phyloP scores from a whole-genome alignment of 2,329 filamentous ascomycete genomes.

The Anthostomella pinea region DNA sequence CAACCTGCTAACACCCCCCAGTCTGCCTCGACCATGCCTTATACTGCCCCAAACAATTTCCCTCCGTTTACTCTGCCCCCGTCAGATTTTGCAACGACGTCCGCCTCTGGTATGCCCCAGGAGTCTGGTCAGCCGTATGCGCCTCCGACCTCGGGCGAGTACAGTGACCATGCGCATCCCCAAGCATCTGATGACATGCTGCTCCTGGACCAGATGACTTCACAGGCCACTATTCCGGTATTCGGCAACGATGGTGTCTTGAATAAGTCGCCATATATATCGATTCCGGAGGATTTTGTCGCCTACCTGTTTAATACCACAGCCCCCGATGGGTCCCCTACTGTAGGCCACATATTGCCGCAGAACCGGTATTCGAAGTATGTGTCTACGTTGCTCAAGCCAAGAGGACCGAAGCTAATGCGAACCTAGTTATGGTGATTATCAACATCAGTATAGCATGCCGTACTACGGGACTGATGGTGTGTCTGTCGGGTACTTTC shows the following conservation, averaged over 20 bases:
- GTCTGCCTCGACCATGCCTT: slow-evolving; percentile 41
- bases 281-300: slow-evolving; percentile 84
- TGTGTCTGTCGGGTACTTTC: slow-evolving; percentile 53
- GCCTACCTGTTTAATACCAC: slow-evolving; percentile 78
- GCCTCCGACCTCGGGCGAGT: slow-evolving; percentile 41
- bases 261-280: slow-evolving; percentile 79
- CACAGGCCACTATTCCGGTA: slow-evolving; percentile 72
- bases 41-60: slow-evolving; percentile 60
- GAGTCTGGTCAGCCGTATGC: slow-evolving; percentile 39
- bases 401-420: no score
- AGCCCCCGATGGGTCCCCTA: slow-evolving; percentile 50
- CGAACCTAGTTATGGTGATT: slow-evolving; percentile 50
- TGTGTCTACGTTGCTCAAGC: no score
- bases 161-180: slow-evolving; percentile 41
- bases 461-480: slow-evolving; percentile 50
- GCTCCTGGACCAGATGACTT: slow-evolving; percentile 60
- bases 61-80: slow-evolving; percentile 62
- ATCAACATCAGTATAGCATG: slow-evolving; percentile 46
- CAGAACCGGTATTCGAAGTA: slow-evolving; percentile 47
- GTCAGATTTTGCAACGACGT: slow-evolving; percentile 51
- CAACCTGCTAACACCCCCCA: slow-evolving; percentile 46
- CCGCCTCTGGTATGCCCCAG: slow-evolving; percentile 34
- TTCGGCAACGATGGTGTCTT: slow-evolving; percentile 78
- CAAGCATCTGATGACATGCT: slow-evolving; percentile 54
- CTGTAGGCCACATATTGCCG: slow-evolving; percentile 49